Evolutionary conservation across 1,284 basidiomycete species (phyloP), one percentile per base, ranked within the genome.

Genomic region (Leccinum fallax): DNA sequence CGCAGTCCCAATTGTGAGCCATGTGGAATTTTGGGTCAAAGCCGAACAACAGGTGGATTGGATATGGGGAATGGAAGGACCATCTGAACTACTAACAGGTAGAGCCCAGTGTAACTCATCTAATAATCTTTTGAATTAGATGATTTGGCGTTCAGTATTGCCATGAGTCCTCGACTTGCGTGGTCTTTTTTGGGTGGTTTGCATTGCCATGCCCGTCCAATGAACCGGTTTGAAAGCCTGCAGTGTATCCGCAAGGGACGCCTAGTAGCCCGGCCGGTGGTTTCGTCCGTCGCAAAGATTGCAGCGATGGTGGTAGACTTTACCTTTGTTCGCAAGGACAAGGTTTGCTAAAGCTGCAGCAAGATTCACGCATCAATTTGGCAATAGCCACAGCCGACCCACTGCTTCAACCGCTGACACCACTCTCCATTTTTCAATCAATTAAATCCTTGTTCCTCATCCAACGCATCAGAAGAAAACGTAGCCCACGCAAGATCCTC

Each of bases 221-320:
- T 38, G 66, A 68, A 19, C 69, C 54, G 43, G 67, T 56, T 73
- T 53, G 53, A 15, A 5, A 28, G 49, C 3, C 21, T n/a, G n/a
- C 32, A n/a, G 5, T 52, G 9, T n/a, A 15, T 52, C 46, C 26
- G 19, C 46, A 43, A 38, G 28, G 38, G 59, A 21, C 13, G 8
- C n/a, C 53, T 28, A 24, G 26, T 15, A 3, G 24, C 49, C 28
- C 49, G 49, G 21, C n/a, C 40, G 10, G n/a, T 49, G 21, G 21
- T 53, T 19, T 54, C 4, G 24, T 19, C 1, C 2, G 49, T 53
- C n/a, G 58, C 56, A 24, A 49, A 55, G 4, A 32, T 38, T 56
- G 16, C 48, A 24, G 48, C 48, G 48, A 15, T 19, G n/a, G n/a
- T 19, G 40, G 40, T 43, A 8, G 40, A 43, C 5, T 43, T 19